A percentile compares a stretch with the other conserved stretches of the same genome.
Conservation (phyloP, 768 basidiomycete genomes). For the Macrolepiota albuminosa region DNA sequence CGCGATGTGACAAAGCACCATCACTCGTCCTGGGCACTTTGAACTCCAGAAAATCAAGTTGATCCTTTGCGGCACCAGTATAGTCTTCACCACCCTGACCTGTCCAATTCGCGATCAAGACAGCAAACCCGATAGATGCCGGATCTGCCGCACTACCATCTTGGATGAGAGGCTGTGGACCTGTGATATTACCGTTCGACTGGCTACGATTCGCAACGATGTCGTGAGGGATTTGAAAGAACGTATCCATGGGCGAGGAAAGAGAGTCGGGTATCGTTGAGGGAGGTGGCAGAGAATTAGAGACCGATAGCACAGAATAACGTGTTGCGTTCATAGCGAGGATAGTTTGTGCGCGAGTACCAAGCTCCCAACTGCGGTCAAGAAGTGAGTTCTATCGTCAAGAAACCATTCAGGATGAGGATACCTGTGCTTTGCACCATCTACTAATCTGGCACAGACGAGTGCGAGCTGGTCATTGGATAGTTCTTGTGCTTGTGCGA, state of each 20-base stretch:
- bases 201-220: slow-evolving; percentile 44
- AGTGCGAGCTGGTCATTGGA: slow-evolving; percentile 27
- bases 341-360: slow-evolving; percentile 48
- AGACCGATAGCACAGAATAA: slow-evolving; percentile 39
- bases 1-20: slow-evolving; percentile 81
- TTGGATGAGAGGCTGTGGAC: slow-evolving; percentile 53
- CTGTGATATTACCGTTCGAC: slow-evolving; percentile 36
- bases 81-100: slow-evolving; percentile 45
- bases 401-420: slow-evolving; percentile 1
- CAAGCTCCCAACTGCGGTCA: slow-evolving; percentile 47
- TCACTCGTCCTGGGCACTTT: slow-evolving; percentile 58
- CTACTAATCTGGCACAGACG: slow-evolving; percentile 31
- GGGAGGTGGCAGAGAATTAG: slow-evolving; percentile 32
- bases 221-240: slow-evolving; percentile 49
- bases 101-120: slow-evolving; percentile 55
- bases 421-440: slow-evolving; percentile 34
- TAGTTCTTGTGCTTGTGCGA: slow-evolving; percentile 23
- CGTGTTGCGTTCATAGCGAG: slow-evolving; percentile 39
- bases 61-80: slow-evolving; percentile 56
- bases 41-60: slow-evolving; percentile 58
- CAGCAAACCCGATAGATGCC: slow-evolving; percentile 67
- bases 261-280: slow-evolving; percentile 25
- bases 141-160: slow-evolving; percentile 73
- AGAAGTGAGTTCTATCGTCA: not conserved
- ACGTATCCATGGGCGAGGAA: slow-evolving; percentile 39